A percentile compares a stretch with the other conserved stretches of the same genome.
These are phyloP conservation scores for Colletotrichum destructivum DNA, from an alignment of 2,329 filamentous ascomycete species.

Conservation along the genomic window DNA sequence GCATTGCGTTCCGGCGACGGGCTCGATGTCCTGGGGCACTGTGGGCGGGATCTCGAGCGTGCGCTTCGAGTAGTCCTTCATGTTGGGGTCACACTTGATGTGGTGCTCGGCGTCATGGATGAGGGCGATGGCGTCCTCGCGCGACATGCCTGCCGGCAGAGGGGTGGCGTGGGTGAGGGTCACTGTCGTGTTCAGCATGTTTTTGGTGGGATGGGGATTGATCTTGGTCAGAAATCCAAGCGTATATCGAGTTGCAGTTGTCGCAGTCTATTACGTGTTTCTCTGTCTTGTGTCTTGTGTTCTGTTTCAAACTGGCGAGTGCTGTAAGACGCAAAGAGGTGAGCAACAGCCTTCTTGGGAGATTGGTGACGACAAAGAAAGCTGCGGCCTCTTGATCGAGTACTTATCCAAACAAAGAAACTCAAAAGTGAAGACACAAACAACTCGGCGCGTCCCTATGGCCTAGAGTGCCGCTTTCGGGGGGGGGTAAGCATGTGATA, in stretches of 20 bases:
- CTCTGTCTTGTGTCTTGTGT: neutral
- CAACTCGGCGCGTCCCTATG: slow-evolving; percentile 13
- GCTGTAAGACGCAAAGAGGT: neutral
- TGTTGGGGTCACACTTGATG: slow-evolving; percentile 67
- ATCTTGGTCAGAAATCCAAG: neutral
- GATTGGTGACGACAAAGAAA: neutral
- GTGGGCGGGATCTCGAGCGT: slow-evolving; percentile 48
- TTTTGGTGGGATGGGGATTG: slow-evolving; percentile 42
- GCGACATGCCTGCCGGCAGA: slow-evolving; percentile 57
- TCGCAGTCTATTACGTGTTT: neutral
- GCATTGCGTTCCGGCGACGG: slow-evolving; percentile 51
- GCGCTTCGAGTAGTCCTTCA: slow-evolving; percentile 55
- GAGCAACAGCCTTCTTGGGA: neutral
- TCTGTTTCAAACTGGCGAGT: neutral
- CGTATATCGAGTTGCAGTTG: too few species aligned
- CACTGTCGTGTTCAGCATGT: slow-evolving; percentile 61
- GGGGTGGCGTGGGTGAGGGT: slow-evolving; percentile 59
- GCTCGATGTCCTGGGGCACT: slow-evolving; percentile 49
- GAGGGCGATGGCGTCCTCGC: slow-evolving; percentile 57
- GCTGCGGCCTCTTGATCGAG: neutral
- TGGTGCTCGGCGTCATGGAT: slow-evolving; percentile 69
- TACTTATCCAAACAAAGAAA: slow-evolving; percentile 17
- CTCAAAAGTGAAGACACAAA: slow-evolving; percentile 4
- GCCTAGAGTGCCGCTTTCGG: slow-evolving; percentile 6
- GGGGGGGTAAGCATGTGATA: slow-evolving; percentile 33